Base-by-base conservation (phyloP, 306 rosid genomes). In the Medicago arabica region DNA sequence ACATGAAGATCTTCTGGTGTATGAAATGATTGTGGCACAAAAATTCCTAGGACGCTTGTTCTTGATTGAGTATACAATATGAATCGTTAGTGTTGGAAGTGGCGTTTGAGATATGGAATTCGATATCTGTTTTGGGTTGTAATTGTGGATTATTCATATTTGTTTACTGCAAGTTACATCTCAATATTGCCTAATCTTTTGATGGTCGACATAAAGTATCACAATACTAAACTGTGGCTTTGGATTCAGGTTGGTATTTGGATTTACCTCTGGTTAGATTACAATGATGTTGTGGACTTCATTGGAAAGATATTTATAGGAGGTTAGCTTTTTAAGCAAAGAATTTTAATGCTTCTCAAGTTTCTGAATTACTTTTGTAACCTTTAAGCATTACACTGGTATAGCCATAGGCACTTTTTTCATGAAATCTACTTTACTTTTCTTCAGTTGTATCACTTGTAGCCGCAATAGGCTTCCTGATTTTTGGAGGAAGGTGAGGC, bases 401-500 rank as follows among this genome's bases (percentile, higher is more conserved):
- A 23, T 17, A 25, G 77, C 61, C 75, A 25, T 57, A 57, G 43
- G 15, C 54, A 46, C 9, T 5, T 55, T 74, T 53, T 70, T 36
- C 28, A 69, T 11, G 46, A 54, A 13, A 41, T 46, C 62, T 10
- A 31, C 18, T 39, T 70, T 54, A 11, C 31, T 70, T 62, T 73
- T 38, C 68, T 38, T 50, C 92, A 95, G 99, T 59, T 69, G 87
- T 92, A 69, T 95, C 99, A 47, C 90, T 90, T 74, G 55, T 92
- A 41, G 97, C 92, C 75, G 97, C 99, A 63, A 50, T 88, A 69
- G 97, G 99, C 76, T 95, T 95, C 92, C 83, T 95, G 90, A 63
- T 92, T 15, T 95, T 84, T 31, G 99, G 99, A 74, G 99, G 99
- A 89, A 95, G 97, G 99, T 92, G 77, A 89, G 93, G 58, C 40